Percentiles rank a stretch among this genome's conserved stretches.
Evolutionary conservation across 768 basidiomycete genomes (phyloP).

Genomic region (Suillus subluteus): DNA sequence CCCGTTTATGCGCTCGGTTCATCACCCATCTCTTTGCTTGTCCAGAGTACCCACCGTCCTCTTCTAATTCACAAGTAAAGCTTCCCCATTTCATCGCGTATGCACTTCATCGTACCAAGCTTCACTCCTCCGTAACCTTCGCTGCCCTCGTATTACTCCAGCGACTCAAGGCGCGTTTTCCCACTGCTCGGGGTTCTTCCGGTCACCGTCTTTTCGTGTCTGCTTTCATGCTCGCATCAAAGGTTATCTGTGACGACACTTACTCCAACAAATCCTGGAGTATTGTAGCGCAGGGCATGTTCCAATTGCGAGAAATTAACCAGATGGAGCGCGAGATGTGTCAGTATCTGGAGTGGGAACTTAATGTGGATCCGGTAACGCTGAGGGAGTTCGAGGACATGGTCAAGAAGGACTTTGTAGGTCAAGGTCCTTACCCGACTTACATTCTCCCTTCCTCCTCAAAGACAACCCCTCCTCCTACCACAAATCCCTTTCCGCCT

Average conservation of each 20-base stretch:
- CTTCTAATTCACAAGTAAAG: slow-evolving; percentile 33
- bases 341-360: slow-evolving; percentile 90
- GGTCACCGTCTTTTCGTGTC: slow-evolving; percentile 75
- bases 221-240: slow-evolving; percentile 73
- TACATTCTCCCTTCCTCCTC: slow-evolving; percentile 66
- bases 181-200: slow-evolving; percentile 74
- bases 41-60: slow-evolving; percentile 72
- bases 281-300: slow-evolving; percentile 89
- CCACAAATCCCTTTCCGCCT: slow-evolving; percentile 37
- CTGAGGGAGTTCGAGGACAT: slow-evolving; percentile 63
- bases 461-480: slow-evolving; percentile 51
- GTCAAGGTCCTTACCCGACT: slow-evolving; percentile 60
- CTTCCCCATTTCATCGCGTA: slow-evolving; percentile 70
- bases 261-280: slow-evolving; percentile 94
- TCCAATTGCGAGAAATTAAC: slow-evolving; percentile 74
- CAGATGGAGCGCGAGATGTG: slow-evolving; percentile 85
- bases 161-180: slow-evolving; percentile 71
- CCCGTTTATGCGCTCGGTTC: slow-evolving; percentile 74
- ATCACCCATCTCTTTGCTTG: slow-evolving; percentile 87
- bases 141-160: slow-evolving; percentile 53
- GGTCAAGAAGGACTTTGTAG: slow-evolving; percentile 63
- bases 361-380: slow-evolving; percentile 70
- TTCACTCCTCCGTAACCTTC: slow-evolving; percentile 54
- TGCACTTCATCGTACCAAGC: slow-evolving; percentile 66
- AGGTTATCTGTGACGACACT: slow-evolving; percentile 92